phyloP scores from a whole-genome alignment of 75 land plant genomes.

The Selaginella tamariscina region DNA sequence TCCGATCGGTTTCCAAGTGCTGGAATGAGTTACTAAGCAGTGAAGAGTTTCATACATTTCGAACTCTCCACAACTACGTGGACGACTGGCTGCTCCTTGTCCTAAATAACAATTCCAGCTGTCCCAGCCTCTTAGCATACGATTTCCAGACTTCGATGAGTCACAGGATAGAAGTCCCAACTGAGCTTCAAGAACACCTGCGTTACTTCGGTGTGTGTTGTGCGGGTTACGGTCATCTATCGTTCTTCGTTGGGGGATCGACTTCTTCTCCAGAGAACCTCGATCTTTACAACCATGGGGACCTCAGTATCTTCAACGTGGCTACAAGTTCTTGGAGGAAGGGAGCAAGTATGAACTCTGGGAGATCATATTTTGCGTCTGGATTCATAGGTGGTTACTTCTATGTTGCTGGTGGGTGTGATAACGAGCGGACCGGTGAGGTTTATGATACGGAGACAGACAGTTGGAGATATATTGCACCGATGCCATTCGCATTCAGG shows the following conservation, averaged over 20 bases:
- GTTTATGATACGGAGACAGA: neutral
- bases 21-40: neutral
- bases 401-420: neutral
- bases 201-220: neutral
- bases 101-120: neutral
- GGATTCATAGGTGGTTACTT: neutral
- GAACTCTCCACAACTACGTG: neutral
- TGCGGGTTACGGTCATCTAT: neutral
- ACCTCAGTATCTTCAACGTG: neutral
- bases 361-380: neutral
- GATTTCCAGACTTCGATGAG: neutral
- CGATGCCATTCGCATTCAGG: neutral
- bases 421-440: neutral
- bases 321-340: neutral
- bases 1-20: neutral
- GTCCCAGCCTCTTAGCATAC: neutral
- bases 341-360: neutral
- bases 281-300: neutral
- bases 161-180: neutral
- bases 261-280: neutral
- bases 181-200: neutral
- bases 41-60: neutral
- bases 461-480: neutral
- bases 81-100: neutral
- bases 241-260: neutral